Evolutionary conservation across 306 rosid species (phyloP), one percentile per base, ranked within the genome.

Genomic region (Trichosanthes cucumerina): DNA sequence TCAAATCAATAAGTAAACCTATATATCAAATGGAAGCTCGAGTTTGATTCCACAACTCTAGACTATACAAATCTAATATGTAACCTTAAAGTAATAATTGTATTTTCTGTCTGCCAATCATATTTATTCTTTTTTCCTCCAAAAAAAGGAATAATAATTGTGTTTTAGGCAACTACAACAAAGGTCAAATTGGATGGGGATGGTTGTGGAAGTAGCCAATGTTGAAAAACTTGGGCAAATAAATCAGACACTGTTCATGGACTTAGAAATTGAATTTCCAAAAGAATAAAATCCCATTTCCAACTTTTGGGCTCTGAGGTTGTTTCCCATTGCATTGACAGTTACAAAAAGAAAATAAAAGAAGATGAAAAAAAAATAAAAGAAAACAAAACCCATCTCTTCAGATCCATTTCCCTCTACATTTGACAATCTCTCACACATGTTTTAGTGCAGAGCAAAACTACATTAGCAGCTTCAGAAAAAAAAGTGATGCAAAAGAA

Each of bases 281-380:
- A 73, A 85, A 81, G 76, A 70, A 70, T 70, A 70, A 70, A 28
- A 70, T 43, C n/a, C 34, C 50, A 43, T 70, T 70, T 44, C 76
- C 57, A 72, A 26, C 58, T 47, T 47, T 70, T 47, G 47, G 24
- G 58, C 59, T 46, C 77, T 72, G 9, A 72, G 58, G 59, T 50
- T 72, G 88, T 87, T 90, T 85, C 92, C 93, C 84, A 86, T 76
- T 74, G 81, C 90, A 83, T 86, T 88, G 89, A 86, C 76, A 79
- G 81, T 69, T 74, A 39, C 75, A 77, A 80, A 76, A 36, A 13
- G 38, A 65, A 75, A 78, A 73, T 2, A 33, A 33, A 80, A 38
- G 11, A 23, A 59, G 28, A 43, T 76, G 49, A 52, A 46, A 66
- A 54, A 23, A 62, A 71, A 65, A 78, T 69, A 77, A 75, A 78